Evolutionary conservation across 192 early-diverging fungal genomes (phyloP), one percentile per base, ranked within the genome.

Genomic region (Spinellus fusiger): DNA sequence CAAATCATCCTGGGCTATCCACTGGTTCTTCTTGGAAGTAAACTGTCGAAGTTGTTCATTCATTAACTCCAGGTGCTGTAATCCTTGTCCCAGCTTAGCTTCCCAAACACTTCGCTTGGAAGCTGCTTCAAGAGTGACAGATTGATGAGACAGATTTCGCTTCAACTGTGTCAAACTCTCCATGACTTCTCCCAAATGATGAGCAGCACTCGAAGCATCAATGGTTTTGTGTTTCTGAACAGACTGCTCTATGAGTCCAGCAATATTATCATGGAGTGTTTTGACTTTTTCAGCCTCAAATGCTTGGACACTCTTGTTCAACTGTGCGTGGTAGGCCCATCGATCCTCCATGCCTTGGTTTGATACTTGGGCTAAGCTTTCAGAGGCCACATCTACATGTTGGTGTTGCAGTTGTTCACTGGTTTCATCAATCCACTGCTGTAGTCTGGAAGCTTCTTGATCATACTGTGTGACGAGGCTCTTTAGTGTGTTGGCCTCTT

Each of bases 21-120:
- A 66, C 22, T 53, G 20, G 27, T 66, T 60, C 23, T 66, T 66
- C 18, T 46, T 60, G 9, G 33, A 23, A 27, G 56, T 66, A 15
- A 66, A 66, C 9, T 66, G 50, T 8, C 57, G 65, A 20, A 66
- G 49, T 5, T 60, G 56, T 32, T 66, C 57, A 37, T 52, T 66
- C 56, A 66, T 58, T 10, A 18, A 25, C 9, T 66, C 65, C 12
- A 66, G 35, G 13, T 26, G 23, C 22, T 13, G 32, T 18, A 60
- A 34, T 29, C 65, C 57, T 6, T 37, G 4, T 9, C 27, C 32
- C 5, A 66, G 18, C 40, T 59, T 60, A 32, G 34, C 23, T 23
- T 68, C 51, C 52, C 57, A 68, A 5, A 38, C 52, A n/a, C 28
- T 12, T 27, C 65, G 38, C 27, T 29, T 52, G 23, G 27, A 35